These are phyloP conservation scores for Collybia sordida DNA, from an alignment of 768 basidiomycete genomes.

Conservation along the genomic window DNA sequence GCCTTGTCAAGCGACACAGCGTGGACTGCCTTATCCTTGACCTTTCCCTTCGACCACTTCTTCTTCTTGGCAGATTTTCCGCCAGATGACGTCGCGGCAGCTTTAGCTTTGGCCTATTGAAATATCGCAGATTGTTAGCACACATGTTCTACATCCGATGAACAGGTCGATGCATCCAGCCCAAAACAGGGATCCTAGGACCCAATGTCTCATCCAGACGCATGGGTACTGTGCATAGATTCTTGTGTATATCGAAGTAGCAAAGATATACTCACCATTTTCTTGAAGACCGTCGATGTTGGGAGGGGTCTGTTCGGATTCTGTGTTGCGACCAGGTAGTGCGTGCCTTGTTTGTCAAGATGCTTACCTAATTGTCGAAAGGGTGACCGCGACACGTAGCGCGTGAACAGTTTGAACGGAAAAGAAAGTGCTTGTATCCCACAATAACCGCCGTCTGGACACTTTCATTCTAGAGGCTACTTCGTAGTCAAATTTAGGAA, in stretches of 20 bases:
- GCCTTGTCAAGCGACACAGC: slow-evolving; percentile 93
- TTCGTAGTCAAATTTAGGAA: slow-evolving; percentile 5
- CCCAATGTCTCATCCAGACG: neutral
- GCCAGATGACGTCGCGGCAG: slow-evolving; percentile 68
- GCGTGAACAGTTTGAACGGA: slow-evolving; percentile 12
- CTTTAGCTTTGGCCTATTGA: slow-evolving; percentile 71
- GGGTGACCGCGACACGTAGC: slow-evolving; percentile 36
- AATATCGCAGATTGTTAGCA: slow-evolving; percentile 19
- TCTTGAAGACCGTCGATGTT: slow-evolving; percentile 41
- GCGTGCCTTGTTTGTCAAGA: slow-evolving; percentile 41
- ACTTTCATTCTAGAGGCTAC: no score
- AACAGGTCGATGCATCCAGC: slow-evolving; percentile 38
- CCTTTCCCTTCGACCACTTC: slow-evolving; percentile 99
- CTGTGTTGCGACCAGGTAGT: slow-evolving; percentile 15
- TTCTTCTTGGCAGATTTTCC: slow-evolving; percentile 98
- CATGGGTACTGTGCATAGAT: slow-evolving; percentile 1
- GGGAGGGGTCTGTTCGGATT: slow-evolving; percentile 22
- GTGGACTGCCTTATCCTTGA: slow-evolving; percentile 99
- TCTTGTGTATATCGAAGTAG: slow-evolving; percentile 2
- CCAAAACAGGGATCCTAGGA: neutral
- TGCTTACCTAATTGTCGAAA: slow-evolving; percentile 2
- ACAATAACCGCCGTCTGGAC: neutral
- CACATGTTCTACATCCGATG: slow-evolving; percentile 28
- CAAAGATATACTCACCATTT: slow-evolving; percentile 38
- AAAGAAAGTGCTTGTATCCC: slow-evolving; percentile 5